Evolutionary conservation across 352 stramenopile species (phyloP).

Genomic region (Phytophthora pinifolia): DNA sequence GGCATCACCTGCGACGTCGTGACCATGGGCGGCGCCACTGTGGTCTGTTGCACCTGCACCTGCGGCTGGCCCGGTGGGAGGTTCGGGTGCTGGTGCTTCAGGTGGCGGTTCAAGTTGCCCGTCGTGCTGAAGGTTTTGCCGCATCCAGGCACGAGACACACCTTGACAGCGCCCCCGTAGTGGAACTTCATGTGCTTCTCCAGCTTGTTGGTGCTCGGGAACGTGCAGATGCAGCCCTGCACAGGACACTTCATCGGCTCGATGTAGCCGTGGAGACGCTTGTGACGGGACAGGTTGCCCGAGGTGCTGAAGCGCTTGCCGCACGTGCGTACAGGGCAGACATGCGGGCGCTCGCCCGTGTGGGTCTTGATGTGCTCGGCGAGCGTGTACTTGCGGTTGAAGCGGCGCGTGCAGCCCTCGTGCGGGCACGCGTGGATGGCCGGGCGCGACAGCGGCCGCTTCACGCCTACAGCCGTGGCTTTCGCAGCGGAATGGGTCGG

Average conservation of each 20-base stretch:
- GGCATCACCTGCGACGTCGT: slow-evolving; percentile 15
- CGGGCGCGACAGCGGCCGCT: slow-evolving; percentile 9
- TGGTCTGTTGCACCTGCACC: slow-evolving; percentile 1
- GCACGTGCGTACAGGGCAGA: slow-evolving; percentile 31
- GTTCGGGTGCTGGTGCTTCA: slow-evolving; percentile 23
- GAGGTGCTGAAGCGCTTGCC: slow-evolving; percentile 49
- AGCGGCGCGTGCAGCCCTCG: slow-evolving; percentile 18
- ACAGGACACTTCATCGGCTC: slow-evolving; percentile 27
- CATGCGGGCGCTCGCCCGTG: slow-evolving; percentile 13
- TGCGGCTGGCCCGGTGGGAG: neutral
- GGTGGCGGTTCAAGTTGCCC: slow-evolving; percentile 49
- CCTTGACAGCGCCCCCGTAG: slow-evolving; percentile 33
- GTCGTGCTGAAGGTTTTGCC: slow-evolving; percentile 57
- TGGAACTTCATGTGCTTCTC: slow-evolving; percentile 41
- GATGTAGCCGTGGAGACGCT: slow-evolving; percentile 34
- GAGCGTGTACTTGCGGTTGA: slow-evolving; percentile 40
- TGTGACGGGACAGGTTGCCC: slow-evolving; percentile 44
- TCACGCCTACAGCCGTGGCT: slow-evolving; percentile 5
- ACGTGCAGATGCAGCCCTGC: slow-evolving; percentile 21
- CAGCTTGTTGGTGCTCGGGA: slow-evolving; percentile 25
- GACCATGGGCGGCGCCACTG: slow-evolving; percentile 2
- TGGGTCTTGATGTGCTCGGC: slow-evolving; percentile 37
- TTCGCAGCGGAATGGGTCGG: slow-evolving; percentile 1
- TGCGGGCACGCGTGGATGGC: slow-evolving; percentile 35
- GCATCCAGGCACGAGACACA: slow-evolving; percentile 33